Evolutionary conservation across 805 yeast genomes (phyloP).

Genomic region (Suhomyces kilbournensis): DNA sequence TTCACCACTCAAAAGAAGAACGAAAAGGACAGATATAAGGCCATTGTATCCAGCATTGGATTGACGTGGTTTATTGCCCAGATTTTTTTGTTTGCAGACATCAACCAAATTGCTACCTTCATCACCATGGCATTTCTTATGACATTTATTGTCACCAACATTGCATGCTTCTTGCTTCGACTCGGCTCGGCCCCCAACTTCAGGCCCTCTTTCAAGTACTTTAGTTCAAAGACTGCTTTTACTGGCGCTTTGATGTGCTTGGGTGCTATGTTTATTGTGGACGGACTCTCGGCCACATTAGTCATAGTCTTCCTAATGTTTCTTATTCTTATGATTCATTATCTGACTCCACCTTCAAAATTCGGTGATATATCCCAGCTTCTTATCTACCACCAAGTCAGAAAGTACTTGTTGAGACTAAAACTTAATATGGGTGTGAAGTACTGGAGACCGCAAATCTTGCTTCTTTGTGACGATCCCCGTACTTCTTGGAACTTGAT

Average conservation of each 20-base stretch:
- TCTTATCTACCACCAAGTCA: constrained; percentile 91
- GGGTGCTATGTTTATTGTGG: constrained; percentile 90
- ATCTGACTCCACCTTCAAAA: constrained; percentile 88
- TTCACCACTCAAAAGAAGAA: constrained; percentile 46
- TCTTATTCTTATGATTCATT: constrained; percentile 78
- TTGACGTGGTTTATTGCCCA: constrained; percentile 84
- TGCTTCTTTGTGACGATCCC: constrained; percentile 87
- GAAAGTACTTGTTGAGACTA: constrained; percentile 80
- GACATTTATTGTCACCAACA: constrained; percentile 91
- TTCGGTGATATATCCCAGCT: constrained; percentile 99
- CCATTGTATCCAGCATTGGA: constrained; percentile 64
- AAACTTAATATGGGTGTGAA: constrained; percentile 88
- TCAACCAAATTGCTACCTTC: constrained; percentile 89
- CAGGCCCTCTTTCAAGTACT: constrained; percentile 90
- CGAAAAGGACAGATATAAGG: constrained; percentile 42
- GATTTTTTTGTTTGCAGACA: constrained; percentile 79
- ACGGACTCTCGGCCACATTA: constrained; percentile 81
- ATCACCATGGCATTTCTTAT: constrained; percentile 96
- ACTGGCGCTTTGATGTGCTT: constrained; percentile 69
- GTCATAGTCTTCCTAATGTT: constrained; percentile 64
- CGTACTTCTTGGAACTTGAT: constrained; percentile 89
- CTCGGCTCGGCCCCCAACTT: constrained; percentile 97
- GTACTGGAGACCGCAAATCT: constrained; percentile 96
- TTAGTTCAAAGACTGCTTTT: constrained; percentile 77
- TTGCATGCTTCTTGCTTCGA: constrained; percentile 87